phyloP scores from a whole-genome alignment of 179 eudicot species.

The Gypsophila paniculata region DNA sequence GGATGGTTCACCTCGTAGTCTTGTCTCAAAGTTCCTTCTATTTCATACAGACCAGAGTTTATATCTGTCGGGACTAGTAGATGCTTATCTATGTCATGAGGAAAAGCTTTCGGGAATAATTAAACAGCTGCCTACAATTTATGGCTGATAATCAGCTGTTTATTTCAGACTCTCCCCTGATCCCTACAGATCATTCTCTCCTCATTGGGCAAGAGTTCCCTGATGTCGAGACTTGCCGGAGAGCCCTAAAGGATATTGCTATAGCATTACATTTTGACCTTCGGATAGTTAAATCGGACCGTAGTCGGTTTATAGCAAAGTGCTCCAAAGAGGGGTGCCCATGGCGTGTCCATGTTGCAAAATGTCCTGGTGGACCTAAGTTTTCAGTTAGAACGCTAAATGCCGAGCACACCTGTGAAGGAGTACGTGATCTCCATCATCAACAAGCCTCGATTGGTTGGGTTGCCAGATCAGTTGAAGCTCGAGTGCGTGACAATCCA shows the following conservation, averaged over 20 bases:
- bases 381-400: slow-evolving; percentile 78
- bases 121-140: slow-evolving; percentile 13
- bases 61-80: slow-evolving; percentile 3
- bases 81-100: slow-evolving; percentile 19
- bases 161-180: slow-evolving; percentile 27
- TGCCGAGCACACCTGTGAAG: slow-evolving; percentile 76
- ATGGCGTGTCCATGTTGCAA: slow-evolving; percentile 93
- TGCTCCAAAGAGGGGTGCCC: slow-evolving; percentile 90
- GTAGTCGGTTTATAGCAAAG: slow-evolving; percentile 86
- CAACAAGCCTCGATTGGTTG: slow-evolving; percentile 98
- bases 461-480: slow-evolving; percentile 92
- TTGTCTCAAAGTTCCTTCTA: slow-evolving; percentile 2
- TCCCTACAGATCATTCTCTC: slow-evolving; percentile 33
- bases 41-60: background rate
- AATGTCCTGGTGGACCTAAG: slow-evolving; percentile 76
- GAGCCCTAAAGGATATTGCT: slow-evolving; percentile 75
- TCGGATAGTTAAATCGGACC: slow-evolving; percentile 84
- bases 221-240: slow-evolving; percentile 77
- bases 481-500: slow-evolving; percentile 71
- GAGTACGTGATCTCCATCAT: slow-evolving; percentile 78
- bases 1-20: background rate
- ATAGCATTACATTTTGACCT: slow-evolving; percentile 90
- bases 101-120: slow-evolving; percentile 18
- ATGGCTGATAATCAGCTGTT: slow-evolving; percentile 33
- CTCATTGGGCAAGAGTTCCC: slow-evolving; percentile 75